Conservation (phyloP, 2,329 filamentous ascomycete species). For the Colletotrichum graminicola region DNA sequence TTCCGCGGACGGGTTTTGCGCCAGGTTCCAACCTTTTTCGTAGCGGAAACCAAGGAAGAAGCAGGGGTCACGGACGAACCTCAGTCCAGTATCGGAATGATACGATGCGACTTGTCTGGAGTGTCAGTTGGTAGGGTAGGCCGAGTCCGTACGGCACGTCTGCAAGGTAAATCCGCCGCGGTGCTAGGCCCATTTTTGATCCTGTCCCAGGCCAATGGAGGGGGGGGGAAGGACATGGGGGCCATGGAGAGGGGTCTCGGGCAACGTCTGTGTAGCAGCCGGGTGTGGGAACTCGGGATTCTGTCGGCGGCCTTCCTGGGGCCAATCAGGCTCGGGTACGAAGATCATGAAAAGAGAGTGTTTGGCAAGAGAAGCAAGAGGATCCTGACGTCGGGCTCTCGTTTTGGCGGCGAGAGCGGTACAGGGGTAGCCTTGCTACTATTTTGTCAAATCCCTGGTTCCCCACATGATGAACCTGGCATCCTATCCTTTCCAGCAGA, state of each 20-base stretch:
- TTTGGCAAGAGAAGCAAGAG: slow-evolving; percentile 49
- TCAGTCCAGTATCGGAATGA: slow-evolving; percentile 43
- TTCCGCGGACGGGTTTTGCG: slow-evolving; percentile 21
- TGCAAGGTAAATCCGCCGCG: slow-evolving; percentile 49
- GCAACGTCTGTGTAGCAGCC: slow-evolving; percentile 40
- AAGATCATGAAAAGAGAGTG: slow-evolving; percentile 50
- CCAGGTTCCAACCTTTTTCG: slow-evolving; percentile 33
- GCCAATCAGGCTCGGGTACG: slow-evolving; percentile 46
- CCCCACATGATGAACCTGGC: slow-evolving; percentile 45
- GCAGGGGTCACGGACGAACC: slow-evolving; percentile 44
- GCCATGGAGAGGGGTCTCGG: slow-evolving; percentile 38
- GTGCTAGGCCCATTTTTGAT: slow-evolving; percentile 40
- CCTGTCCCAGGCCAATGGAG: slow-evolving; percentile 31
- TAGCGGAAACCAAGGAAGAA: slow-evolving; percentile 25
- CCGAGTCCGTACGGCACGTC: slow-evolving; percentile 42
- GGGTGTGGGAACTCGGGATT: slow-evolving; percentile 42
- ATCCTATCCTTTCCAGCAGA: slow-evolving; percentile 43
- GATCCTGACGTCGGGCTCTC: slow-evolving; percentile 47
- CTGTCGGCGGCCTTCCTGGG: slow-evolving; percentile 42
- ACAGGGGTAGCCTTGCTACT: slow-evolving; percentile 44
- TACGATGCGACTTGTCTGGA: slow-evolving; percentile 43
- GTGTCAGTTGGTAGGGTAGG: slow-evolving; percentile 41
- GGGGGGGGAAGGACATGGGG: slow-evolving; percentile 25
- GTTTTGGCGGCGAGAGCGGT: slow-evolving; percentile 44
- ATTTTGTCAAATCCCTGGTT: slow-evolving; percentile 45